Percentiles rank a stretch among this genome's conserved stretches.
Evolutionary conservation across 345 rosid genomes (phyloP).

Genomic region (Lagerstroemia speciosa): DNA sequence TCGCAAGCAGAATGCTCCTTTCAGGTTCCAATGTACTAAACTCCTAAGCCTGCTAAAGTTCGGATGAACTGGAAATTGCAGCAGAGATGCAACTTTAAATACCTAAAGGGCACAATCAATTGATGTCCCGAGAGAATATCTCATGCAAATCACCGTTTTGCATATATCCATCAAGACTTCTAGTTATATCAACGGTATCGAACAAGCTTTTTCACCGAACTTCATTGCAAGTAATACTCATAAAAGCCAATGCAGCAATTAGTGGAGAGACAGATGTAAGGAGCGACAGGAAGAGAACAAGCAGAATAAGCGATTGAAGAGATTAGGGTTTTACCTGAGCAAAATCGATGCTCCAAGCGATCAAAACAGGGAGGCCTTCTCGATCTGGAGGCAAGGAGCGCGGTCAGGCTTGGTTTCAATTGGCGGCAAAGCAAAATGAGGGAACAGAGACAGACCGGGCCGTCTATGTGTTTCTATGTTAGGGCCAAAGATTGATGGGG

Average conservation of each 20-base stretch:
- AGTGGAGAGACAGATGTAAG: background rate
- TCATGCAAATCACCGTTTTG: background rate
- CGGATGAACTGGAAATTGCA: background rate
- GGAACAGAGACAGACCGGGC: background rate
- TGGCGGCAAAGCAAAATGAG: slow-evolving; percentile 1
- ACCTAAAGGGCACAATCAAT: too few relatives aligned
- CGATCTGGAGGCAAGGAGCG: background rate
- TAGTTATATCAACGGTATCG: too few relatives aligned
- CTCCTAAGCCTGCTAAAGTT: background rate
- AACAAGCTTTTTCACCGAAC: background rate
- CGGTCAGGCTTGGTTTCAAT: background rate
- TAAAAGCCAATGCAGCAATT: background rate
- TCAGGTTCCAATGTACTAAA: background rate
- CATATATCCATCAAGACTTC: background rate
- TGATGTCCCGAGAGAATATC: background rate
- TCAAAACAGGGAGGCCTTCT: background rate
- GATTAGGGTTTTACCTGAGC: background rate
- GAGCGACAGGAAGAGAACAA: background rate
- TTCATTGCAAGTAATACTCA: background rate
- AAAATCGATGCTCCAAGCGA: background rate
- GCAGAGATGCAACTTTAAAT: background rate
- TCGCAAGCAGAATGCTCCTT: background rate
- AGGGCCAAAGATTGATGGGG: background rate
- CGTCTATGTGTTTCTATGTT: background rate
- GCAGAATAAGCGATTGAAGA: background rate